Conservation (phyloP, 768 basidiomycete species). For the Favolaschia claudopus region DNA sequence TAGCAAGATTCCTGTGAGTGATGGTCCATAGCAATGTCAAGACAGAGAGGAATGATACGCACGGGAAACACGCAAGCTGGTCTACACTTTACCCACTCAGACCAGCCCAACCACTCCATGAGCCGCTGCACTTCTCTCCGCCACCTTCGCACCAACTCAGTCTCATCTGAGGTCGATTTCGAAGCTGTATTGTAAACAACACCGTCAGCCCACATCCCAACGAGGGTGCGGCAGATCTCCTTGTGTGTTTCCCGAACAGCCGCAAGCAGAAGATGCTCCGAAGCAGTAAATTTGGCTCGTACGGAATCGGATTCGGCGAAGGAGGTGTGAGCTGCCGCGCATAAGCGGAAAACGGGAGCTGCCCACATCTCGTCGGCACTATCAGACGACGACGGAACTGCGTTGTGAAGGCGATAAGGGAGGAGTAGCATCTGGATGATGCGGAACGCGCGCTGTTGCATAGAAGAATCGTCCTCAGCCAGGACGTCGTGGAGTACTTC, state of each 20-base stretch:
- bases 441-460: slow-evolving; percentile 36
- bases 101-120: slow-evolving; percentile 64
- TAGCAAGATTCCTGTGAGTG: slow-evolving; percentile 17
- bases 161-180: neutral
- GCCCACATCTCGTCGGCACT: slow-evolving; percentile 38
- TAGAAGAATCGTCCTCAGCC: slow-evolving; percentile 9
- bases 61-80: slow-evolving; percentile 57
- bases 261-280: slow-evolving; percentile 39
- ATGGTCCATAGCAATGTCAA: neutral
- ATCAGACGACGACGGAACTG: slow-evolving; percentile 18
- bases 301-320: slow-evolving; percentile 26
- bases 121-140: slow-evolving; percentile 39
- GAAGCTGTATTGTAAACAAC: slow-evolving; percentile 26
- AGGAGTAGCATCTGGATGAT: slow-evolving; percentile 37
- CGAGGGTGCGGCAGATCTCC: slow-evolving; percentile 56
- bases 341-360: slow-evolving; percentile 39
- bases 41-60: slow-evolving; percentile 19
- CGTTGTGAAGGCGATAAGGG: slow-evolving; percentile 39
- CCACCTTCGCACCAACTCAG: slow-evolving; percentile 41
- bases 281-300: slow-evolving; percentile 29
- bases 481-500: slow-evolving; percentile 47
- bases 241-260: slow-evolving; percentile 43
- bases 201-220: slow-evolving; percentile 57
- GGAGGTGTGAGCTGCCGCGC: slow-evolving; percentile 39
- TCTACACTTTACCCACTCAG: slow-evolving; percentile 54